These are phyloP conservation scores for Populus tomentosa DNA, from an alignment of 441 rosid species.

Conservation along the genomic window DNA sequence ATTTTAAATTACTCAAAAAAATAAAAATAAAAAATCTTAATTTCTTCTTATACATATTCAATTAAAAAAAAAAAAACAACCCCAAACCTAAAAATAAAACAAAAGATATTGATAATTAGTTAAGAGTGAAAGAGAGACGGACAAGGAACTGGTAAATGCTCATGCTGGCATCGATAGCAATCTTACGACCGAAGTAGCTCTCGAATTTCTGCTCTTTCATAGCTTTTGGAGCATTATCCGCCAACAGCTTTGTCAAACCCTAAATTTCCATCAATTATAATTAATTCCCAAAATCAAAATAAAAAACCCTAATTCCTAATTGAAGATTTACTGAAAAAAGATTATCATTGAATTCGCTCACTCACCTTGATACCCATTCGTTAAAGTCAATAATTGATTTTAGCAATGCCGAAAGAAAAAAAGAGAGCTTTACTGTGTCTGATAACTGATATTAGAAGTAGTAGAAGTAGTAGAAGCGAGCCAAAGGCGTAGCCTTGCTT, in stretches of 20 bases:
- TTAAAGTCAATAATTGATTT: neutral
- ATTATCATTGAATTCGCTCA: neutral
- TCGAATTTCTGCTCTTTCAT: constrained; percentile 89
- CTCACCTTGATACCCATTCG: constrained; percentile 60
- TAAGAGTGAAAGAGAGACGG: constrained; percentile 15
- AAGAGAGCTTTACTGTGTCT: too few species aligned
- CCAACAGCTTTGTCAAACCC: constrained; percentile 94
- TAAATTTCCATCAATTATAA: constrained; percentile 12
- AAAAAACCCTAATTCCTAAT: constrained; percentile 10
- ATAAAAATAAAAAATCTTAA: neutral
- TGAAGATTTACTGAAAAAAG: neutral
- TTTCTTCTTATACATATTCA: neutral
- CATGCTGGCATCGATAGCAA: constrained; percentile 93
- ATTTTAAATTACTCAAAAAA: neutral
- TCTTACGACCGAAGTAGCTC: constrained; percentile 80
- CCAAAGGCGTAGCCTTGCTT: neutral
- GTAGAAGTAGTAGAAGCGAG: neutral
- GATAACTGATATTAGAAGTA: neutral
- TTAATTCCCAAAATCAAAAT: neutral
- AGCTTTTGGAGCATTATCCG: constrained; percentile 78
- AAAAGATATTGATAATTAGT: neutral
- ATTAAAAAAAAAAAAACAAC: neutral
- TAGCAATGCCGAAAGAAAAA: neutral
- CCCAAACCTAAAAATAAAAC: neutral
- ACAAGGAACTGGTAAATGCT: constrained; percentile 90